Evolutionary conservation across 1,284 basidiomycete species (phyloP).

Genomic region (Marasmius tenuissimus): DNA sequence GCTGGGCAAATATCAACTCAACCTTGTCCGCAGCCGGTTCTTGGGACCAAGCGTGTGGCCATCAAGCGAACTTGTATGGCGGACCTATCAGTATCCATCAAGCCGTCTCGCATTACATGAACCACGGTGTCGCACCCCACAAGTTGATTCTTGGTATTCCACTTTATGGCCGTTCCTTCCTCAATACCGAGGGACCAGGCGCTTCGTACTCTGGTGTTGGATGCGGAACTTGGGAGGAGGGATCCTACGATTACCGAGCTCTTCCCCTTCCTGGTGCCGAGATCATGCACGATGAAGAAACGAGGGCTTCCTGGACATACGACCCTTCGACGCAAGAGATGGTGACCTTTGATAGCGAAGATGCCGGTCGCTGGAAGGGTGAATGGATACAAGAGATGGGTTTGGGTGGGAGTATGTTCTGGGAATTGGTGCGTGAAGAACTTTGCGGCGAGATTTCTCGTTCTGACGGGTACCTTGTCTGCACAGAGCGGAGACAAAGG

Average conservation of each 20-base stretch:
- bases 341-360: slow-evolving; percentile 78
- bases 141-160: slow-evolving; percentile 92
- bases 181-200: slow-evolving; percentile 83
- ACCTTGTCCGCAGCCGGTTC: slow-evolving; percentile 57
- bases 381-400: slow-evolving; percentile 71
- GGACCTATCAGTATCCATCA: slow-evolving; percentile 63
- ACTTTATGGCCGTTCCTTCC: slow-evolving; percentile 90
- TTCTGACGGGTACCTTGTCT: background rate
- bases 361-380: slow-evolving; percentile 70
- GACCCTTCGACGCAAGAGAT: slow-evolving; percentile 69
- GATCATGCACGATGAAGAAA: slow-evolving; percentile 56
- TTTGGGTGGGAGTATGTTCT: slow-evolving; percentile 83
- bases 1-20: slow-evolving; percentile 8
- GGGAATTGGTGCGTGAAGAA: slow-evolving; percentile 52
- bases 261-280: slow-evolving; percentile 72
- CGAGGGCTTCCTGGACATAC: slow-evolving; percentile 73
- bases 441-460: background rate
- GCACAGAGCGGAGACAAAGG: slow-evolving; percentile 71
- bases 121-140: slow-evolving; percentile 68
- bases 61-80: slow-evolving; percentile 88
- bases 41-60: slow-evolving; percentile 77
- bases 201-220: slow-evolving; percentile 79
- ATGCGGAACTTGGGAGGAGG: slow-evolving; percentile 73
- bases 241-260: slow-evolving; percentile 80
- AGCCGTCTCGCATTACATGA: slow-evolving; percentile 74